Evolutionary conservation across 345 rosid species (phyloP).

Genomic region (Acer campestre): DNA sequence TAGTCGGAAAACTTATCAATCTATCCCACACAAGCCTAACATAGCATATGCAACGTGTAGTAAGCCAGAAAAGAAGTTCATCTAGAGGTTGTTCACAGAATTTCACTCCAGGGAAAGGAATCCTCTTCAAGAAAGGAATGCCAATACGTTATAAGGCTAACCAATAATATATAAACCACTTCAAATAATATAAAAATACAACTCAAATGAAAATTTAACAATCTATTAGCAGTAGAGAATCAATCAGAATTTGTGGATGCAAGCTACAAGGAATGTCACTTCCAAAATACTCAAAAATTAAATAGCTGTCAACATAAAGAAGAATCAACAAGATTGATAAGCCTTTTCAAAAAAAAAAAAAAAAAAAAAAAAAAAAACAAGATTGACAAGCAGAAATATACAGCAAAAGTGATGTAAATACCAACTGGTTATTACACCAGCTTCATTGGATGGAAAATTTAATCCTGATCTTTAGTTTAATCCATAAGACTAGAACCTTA

Average conservation of each 20-base stretch:
- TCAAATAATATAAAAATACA: too few relatives aligned
- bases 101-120: too few relatives aligned
- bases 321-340: background rate
- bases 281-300: background rate
- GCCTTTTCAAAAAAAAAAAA: too few relatives aligned
- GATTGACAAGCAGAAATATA: background rate
- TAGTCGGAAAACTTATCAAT: too few relatives aligned
- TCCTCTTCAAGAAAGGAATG: background rate
- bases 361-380: too few relatives aligned
- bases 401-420: background rate
- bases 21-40: too few relatives aligned
- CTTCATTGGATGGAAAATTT: background rate
- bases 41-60: too few relatives aligned
- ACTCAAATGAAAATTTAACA: background rate
- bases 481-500: conserved; percentile 8
- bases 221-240: background rate
- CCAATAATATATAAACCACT: background rate
- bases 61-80: too few relatives aligned
- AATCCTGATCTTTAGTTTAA: background rate
- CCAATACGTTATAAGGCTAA: background rate
- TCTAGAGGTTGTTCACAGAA: too few relatives aligned
- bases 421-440: conserved; percentile 2
- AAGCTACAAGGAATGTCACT: background rate
- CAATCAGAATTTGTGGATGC: background rate
- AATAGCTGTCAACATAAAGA: background rate